A percentile compares a stretch with the other conserved stretches of the same genome.
Evolutionary conservation across 441 rosid genomes (phyloP).

Genomic region (Theobroma grandiflorum): DNA sequence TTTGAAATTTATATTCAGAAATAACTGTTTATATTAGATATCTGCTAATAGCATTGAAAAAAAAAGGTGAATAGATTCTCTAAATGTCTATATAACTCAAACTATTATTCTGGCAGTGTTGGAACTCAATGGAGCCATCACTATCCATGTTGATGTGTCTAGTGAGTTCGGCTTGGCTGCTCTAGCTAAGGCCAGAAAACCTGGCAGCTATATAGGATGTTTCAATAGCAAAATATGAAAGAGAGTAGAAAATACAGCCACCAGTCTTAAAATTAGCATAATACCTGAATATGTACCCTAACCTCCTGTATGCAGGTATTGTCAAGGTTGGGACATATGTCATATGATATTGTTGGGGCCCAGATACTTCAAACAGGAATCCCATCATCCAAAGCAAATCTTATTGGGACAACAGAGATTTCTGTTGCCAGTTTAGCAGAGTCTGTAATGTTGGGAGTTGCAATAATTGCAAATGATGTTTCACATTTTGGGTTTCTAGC

Average conservation of each 20-base stretch:
- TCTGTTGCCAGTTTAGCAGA: slow-evolving; percentile 94
- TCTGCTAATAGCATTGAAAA: neutral
- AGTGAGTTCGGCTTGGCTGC: neutral
- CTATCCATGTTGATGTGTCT: neutral
- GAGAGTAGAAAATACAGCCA: neutral
- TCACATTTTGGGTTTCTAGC: slow-evolving; percentile 84
- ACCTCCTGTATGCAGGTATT: slow-evolving; percentile 56
- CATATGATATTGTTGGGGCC: slow-evolving; percentile 85
- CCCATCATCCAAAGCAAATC: slow-evolving; percentile 90
- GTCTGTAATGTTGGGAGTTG: slow-evolving; percentile 88
- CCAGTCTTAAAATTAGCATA: neutral
- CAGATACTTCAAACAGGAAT: slow-evolving; percentile 96
- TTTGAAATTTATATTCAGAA: neutral
- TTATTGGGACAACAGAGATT: slow-evolving; percentile 87
- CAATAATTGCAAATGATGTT: slow-evolving; percentile 80
- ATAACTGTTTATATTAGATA: neutral
- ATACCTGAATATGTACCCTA: neutral
- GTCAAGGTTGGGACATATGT: slow-evolving; percentile 93
- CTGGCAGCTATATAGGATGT: neutral
- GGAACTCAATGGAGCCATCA: neutral
- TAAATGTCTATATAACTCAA: neutral
- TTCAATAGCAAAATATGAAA: neutral
- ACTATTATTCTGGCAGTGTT: neutral
- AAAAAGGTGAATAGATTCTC: slow-evolving; percentile 5
- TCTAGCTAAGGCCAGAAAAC: neutral